Evolutionary conservation across 306 rosid genomes (phyloP).

Genomic region (Canavalia gladiata): DNA sequence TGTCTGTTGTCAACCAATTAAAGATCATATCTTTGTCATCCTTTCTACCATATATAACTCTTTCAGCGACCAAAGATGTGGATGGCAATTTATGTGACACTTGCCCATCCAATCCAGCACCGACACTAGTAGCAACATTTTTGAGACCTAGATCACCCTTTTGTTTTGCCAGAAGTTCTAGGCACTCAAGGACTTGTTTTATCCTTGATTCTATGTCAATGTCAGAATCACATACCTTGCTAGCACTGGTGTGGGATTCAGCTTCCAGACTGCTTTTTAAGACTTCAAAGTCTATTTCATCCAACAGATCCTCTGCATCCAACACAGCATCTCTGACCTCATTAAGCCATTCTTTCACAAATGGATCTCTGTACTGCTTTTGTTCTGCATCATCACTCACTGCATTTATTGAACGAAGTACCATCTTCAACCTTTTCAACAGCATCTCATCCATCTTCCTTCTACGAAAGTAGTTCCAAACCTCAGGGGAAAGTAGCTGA

Average conservation of each 20-base stretch:
- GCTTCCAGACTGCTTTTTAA: not conserved
- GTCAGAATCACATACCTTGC: not conserved
- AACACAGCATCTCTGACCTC: not conserved
- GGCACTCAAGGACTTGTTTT: not conserved
- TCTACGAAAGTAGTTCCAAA: not conserved
- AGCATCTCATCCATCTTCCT: not conserved
- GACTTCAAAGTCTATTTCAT: not conserved
- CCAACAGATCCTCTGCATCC: slow-evolving; percentile 1
- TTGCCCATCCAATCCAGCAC: too few species aligned
- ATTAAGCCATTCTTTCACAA: not conserved
- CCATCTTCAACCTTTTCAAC: not conserved
- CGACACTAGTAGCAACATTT: not conserved
- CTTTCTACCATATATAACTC: not conserved
- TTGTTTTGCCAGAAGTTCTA: not conserved
- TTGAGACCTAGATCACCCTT: not conserved
- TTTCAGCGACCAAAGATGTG: not conserved
- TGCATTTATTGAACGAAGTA: not conserved
- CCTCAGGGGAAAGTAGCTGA: not conserved
- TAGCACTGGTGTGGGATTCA: not conserved
- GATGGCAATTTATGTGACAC: not conserved
- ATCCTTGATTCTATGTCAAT: not conserved
- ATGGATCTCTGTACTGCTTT: not conserved
- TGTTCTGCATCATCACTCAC: not conserved
- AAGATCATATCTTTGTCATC: not conserved
- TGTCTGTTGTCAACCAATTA: not conserved